Base-by-base conservation (phyloP, 306 rosid species). In the Alnus rubra region DNA sequence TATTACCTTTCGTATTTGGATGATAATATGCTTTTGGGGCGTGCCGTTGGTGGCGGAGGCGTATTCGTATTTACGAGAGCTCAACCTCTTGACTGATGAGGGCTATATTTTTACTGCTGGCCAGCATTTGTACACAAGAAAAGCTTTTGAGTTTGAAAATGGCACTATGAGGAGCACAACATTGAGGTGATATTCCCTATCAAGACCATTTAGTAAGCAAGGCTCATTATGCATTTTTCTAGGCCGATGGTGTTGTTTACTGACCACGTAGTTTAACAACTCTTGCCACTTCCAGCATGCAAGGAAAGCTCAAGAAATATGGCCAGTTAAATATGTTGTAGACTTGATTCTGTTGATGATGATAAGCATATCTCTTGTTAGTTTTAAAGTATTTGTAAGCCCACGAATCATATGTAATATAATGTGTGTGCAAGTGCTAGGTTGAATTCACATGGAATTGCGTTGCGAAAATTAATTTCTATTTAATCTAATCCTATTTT, bases 1-100 rank as follows among this genome's bases (percentile, higher is more conserved):
- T 94, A 92, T 73, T 94, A 92, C 81, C 95, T 92, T 51, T 89
- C 97, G 59, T 94, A 90, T 80, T 80, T 95, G 89, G 98, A 95
- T 68, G 83, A 85, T 49, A 91, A 91, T 76, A 80, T 95, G 97
- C 98, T 92, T 78, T 76, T 95, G 95, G 98, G 98, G 14, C 98
- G 98, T 54, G 91, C 98, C 7, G 97, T 92, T 79, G 98, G 92
- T 30, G 96, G 98, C 2, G 98, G 97, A 49, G 98, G 98, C 42
- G 92, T 90, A 1, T 95, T 95, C 82, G 93, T 95, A 69, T 95
- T 95, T 76, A 91, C 92, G 0, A 91, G 82, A 91, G 88, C 95
- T 74, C 98, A 92, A 79, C 82, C 92, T 76, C 93, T 92, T 37
- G 74, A 74, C 50, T 89, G 81, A 76, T 73, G 71, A 70, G 74